These are phyloP conservation scores for Rutstroemia sp. DNA, from an alignment of 2,329 filamentous ascomycete species.

Conservation along the genomic window DNA sequence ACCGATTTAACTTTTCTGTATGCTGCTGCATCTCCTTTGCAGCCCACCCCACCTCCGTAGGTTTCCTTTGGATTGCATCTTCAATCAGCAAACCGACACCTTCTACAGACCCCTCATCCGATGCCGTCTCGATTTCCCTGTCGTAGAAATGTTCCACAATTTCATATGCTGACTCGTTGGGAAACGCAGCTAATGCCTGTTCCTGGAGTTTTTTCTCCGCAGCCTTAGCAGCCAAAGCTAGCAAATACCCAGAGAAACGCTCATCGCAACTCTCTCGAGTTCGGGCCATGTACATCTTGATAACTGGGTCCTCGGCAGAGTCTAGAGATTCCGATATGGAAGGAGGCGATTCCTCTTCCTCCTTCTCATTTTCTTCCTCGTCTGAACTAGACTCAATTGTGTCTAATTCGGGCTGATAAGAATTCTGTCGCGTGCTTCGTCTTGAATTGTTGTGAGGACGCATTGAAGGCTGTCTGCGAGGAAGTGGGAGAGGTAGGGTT, in stretches of 20 bases:
- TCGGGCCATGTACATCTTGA: constrained; percentile 36
- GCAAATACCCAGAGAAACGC: constrained; percentile 65
- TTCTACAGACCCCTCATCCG: constrained; percentile 28
- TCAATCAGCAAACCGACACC: constrained; percentile 25
- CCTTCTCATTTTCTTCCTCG: constrained; percentile 23
- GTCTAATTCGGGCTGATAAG: constrained; percentile 36
- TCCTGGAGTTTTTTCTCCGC: constrained; percentile 72
- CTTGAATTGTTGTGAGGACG: constrained; percentile 35
- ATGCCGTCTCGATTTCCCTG: constrained; percentile 26
- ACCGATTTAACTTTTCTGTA: constrained; percentile 27
- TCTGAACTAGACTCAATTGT: constrained; percentile 26
- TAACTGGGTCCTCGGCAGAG: constrained; percentile 29
- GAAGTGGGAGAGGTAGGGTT: constrained; percentile 29
- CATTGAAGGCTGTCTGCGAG: constrained; percentile 35
- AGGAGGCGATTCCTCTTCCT: constrained; percentile 22
- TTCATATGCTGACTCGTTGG: constrained; percentile 47
- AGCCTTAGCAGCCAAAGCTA: constrained; percentile 72
- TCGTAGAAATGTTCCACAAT: constrained; percentile 32
- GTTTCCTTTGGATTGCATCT: constrained; percentile 21
- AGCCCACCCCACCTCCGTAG: constrained; percentile 29
- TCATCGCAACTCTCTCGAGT: constrained; percentile 67
- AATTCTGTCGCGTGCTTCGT: constrained; percentile 33
- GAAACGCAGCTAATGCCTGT: constrained; percentile 70
- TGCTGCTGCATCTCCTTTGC: constrained; percentile 30
- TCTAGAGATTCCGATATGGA: constrained; percentile 27